Percentiles rank a stretch among this genome's conserved stretches.
Conservation (phyloP, 2,329 filamentous ascomycete species). For the Cylindrodendrum hubeiense region DNA sequence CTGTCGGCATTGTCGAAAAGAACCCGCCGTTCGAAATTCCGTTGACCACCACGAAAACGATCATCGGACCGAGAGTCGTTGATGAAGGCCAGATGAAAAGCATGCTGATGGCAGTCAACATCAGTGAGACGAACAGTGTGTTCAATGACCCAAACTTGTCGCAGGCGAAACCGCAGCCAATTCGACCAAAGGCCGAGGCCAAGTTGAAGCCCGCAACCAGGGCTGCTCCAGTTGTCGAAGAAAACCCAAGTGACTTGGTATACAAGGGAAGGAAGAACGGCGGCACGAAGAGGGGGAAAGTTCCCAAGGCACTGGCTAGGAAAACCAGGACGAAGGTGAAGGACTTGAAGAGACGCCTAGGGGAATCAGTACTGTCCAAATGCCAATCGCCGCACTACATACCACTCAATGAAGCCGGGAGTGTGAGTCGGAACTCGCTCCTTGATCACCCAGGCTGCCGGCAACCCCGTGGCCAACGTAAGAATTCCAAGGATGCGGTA, state of each 20-base stretch:
- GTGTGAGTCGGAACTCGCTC: slow-evolving; percentile 49
- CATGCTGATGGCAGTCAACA: slow-evolving; percentile 68
- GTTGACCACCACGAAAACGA: slow-evolving; percentile 69
- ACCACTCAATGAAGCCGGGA: slow-evolving; percentile 61
- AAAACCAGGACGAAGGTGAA: slow-evolving; percentile 65
- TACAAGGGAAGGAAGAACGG: slow-evolving; percentile 72
- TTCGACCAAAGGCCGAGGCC: slow-evolving; percentile 67
- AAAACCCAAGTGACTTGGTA: slow-evolving; percentile 63
- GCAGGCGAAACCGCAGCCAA: slow-evolving; percentile 64
- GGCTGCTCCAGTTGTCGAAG: slow-evolving; percentile 63
- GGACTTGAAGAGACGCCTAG: slow-evolving; percentile 63
- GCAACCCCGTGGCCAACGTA: slow-evolving; percentile 64
- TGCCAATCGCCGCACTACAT: not conserved
- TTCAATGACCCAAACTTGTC: slow-evolving; percentile 68
- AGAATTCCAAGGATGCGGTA: slow-evolving; percentile 65
- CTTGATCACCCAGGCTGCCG: slow-evolving; percentile 65
- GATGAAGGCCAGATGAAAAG: slow-evolving; percentile 71
- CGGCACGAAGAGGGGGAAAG: slow-evolving; percentile 70
- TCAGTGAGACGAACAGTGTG: slow-evolving; percentile 61
- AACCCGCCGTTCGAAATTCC: slow-evolving; percentile 71
- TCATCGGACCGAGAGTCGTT: slow-evolving; percentile 63
- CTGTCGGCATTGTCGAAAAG: slow-evolving; percentile 73
- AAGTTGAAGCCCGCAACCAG: slow-evolving; percentile 72
- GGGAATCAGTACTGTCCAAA: slow-evolving; percentile 11
- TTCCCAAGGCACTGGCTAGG: slow-evolving; percentile 66